Evolutionary conservation across 2,329 filamentous ascomycete genomes (phyloP).

Genomic region (Aureobasidium sp.): DNA sequence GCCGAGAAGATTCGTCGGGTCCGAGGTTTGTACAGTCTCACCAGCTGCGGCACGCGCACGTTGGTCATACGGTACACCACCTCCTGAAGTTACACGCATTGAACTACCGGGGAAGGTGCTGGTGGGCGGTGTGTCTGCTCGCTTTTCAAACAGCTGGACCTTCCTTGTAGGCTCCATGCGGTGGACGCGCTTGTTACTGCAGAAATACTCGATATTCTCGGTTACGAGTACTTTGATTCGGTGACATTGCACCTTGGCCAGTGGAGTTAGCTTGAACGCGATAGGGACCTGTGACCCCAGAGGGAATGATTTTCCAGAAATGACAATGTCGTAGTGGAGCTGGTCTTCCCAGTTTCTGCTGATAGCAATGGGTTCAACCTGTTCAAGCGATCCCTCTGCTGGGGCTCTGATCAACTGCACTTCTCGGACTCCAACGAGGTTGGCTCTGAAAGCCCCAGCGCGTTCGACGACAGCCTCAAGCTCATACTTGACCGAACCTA

Average conservation of each 20-base stretch:
- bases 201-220: constrained; percentile 87
- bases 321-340: constrained; percentile 90
- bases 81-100: constrained; percentile 69
- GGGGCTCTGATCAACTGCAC: constrained; percentile 78
- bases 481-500: constrained; percentile 82
- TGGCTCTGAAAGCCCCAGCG: constrained; percentile 82
- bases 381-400: constrained; percentile 80
- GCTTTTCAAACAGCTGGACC: constrained; percentile 80
- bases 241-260: constrained; percentile 90
- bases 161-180: constrained; percentile 78
- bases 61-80: constrained; percentile 64
- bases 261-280: constrained; percentile 84
- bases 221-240: constrained; percentile 87
- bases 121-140: constrained; percentile 68
- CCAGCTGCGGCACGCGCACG: constrained; percentile 51
- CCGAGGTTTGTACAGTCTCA: constrained; percentile 46
- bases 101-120: constrained; percentile 69
- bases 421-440: constrained; percentile 74
- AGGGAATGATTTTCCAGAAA: constrained; percentile 91
- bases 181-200: constrained; percentile 75
- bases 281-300: constrained; percentile 83
- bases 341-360: constrained; percentile 93
- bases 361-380: constrained; percentile 88
- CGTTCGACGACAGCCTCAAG: constrained; percentile 79
- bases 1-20: constrained; percentile 67